phyloP scores from a whole-genome alignment of 2,329 filamentous ascomycete genomes.

The Colletotrichum musae region DNA sequence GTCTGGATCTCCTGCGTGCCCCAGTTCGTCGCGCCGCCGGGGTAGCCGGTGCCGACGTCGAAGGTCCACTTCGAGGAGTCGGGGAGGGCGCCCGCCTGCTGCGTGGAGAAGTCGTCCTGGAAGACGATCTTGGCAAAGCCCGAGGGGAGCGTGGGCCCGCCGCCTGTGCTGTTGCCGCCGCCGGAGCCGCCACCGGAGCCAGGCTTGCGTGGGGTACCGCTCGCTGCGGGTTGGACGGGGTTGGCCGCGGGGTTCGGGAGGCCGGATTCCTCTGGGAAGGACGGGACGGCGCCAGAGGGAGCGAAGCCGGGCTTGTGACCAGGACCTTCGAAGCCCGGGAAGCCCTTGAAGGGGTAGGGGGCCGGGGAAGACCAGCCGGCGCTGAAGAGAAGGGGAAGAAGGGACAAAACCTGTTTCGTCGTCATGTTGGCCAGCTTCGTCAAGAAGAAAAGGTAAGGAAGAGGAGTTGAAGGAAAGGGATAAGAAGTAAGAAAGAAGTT shows the following conservation, averaged over 20 bases:
- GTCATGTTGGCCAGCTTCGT: conserved; percentile 25
- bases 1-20: conserved; percentile 64
- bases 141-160: conserved; percentile 28
- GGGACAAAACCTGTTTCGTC: conserved; percentile 32
- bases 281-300: conserved; percentile 1
- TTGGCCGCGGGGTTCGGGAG: not conserved
- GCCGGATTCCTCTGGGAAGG: not conserved
- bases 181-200: not conserved
- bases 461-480: not conserved
- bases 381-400: conserved; percentile 35
- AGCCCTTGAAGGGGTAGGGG: conserved; percentile 3
- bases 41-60: conserved; percentile 61
- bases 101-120: conserved; percentile 49
- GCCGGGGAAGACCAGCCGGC: conserved; percentile 29
- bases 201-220: not conserved
- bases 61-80: conserved; percentile 59
- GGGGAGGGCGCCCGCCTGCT: conserved; percentile 49
- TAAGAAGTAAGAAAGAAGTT: not conserved
- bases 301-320: conserved; percentile 3
- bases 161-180: conserved; percentile 1
- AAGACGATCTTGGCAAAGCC: conserved; percentile 46
- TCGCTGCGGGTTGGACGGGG: not conserved
- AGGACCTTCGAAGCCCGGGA: conserved; percentile 9
- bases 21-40: conserved; percentile 62
- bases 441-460: not conserved